Percentiles rank a stretch among this genome's conserved stretches.
Evolutionary conservation across 108 stramenopile genomes (phyloP).

Genomic region (Poteriospumella lacustris): DNA sequence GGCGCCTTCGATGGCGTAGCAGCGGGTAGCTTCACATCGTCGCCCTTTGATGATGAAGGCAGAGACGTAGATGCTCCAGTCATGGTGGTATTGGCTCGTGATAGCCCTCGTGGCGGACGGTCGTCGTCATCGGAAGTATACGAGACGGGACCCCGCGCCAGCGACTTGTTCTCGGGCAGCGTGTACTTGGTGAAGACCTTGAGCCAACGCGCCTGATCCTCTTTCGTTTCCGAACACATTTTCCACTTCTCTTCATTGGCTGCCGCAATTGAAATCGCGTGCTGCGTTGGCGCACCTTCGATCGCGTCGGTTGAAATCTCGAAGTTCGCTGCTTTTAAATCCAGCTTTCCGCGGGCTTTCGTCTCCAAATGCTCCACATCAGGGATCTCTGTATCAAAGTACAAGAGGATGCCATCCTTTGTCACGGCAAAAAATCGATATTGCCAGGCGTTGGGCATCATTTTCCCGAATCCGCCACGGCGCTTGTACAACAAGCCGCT

Average conservation of each 20-base stretch:
- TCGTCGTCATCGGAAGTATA: too few species aligned
- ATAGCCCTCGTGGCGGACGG: too few species aligned
- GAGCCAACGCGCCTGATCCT: neutral
- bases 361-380: neutral
- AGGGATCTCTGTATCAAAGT: slow-evolving; percentile 12
- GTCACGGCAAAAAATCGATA: slow-evolving; percentile 3
- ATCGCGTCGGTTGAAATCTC: neutral
- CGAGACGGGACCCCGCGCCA: too few species aligned
- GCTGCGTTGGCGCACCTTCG: slow-evolving; percentile 15
- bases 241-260: slow-evolving; percentile 26
- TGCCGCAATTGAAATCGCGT: neutral
- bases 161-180: too few species aligned
- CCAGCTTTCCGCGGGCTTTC: slow-evolving; percentile 13
- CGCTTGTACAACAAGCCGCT: slow-evolving; percentile 46
- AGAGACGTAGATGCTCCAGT: too few species aligned
- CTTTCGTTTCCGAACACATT: slow-evolving; percentile 13
- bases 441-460: slow-evolving; percentile 28
- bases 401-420: slow-evolving; percentile 15
- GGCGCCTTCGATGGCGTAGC: too few species aligned
- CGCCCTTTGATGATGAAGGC: too few species aligned
- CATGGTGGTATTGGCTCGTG: too few species aligned
- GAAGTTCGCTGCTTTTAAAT: neutral
- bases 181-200: neutral
- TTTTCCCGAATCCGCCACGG: slow-evolving; percentile 55
- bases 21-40: too few species aligned